phyloP scores from a whole-genome alignment of 768 basidiomycete species.

The Russula emetica region DNA sequence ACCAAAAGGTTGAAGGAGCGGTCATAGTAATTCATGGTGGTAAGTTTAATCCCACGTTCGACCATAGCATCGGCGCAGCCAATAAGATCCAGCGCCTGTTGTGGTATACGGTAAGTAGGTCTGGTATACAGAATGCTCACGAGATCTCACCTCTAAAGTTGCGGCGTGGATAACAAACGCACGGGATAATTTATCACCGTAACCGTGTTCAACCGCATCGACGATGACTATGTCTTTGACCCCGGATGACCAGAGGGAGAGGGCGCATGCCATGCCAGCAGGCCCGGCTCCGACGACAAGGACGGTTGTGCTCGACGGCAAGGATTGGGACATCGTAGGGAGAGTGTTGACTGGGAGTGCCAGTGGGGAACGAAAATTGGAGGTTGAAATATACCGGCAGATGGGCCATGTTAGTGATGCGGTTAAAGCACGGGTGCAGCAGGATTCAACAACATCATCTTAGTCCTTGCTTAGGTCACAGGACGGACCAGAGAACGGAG shows the following conservation, averaged over 20 bases:
- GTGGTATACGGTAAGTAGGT: slow-evolving; percentile 35
- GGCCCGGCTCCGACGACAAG: slow-evolving; percentile 53
- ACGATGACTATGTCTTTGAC: slow-evolving; percentile 43
- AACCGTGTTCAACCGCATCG: slow-evolving; percentile 38
- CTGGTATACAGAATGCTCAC: neutral
- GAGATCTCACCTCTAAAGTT: slow-evolving; percentile 44
- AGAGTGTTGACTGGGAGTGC: neutral
- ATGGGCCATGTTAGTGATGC: too few relatives aligned
- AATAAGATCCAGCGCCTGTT: slow-evolving; percentile 46
- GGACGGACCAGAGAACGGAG: too few relatives aligned
- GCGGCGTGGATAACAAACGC: slow-evolving; percentile 48
- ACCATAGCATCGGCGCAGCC: slow-evolving; percentile 41
- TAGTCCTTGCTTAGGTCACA: too few relatives aligned
- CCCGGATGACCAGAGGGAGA: slow-evolving; percentile 44
- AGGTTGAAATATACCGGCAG: slow-evolving; percentile 16
- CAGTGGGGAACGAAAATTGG: neutral
- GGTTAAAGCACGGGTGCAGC: too few relatives aligned
- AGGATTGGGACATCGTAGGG: slow-evolving; percentile 28
- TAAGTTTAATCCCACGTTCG: slow-evolving; percentile 37
- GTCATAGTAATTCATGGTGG: slow-evolving; percentile 32
- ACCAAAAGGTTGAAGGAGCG: slow-evolving; percentile 33
- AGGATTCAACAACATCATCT: too few relatives aligned
- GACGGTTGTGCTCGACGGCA: slow-evolving; percentile 40
- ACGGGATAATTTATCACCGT: slow-evolving; percentile 41
- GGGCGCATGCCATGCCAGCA: slow-evolving; percentile 44